Percentiles rank a stretch among this genome's conserved stretches.
phyloP scores from a whole-genome alignment of 2,329 filamentous ascomycete genomes.

The Mycogone perniciosa region DNA sequence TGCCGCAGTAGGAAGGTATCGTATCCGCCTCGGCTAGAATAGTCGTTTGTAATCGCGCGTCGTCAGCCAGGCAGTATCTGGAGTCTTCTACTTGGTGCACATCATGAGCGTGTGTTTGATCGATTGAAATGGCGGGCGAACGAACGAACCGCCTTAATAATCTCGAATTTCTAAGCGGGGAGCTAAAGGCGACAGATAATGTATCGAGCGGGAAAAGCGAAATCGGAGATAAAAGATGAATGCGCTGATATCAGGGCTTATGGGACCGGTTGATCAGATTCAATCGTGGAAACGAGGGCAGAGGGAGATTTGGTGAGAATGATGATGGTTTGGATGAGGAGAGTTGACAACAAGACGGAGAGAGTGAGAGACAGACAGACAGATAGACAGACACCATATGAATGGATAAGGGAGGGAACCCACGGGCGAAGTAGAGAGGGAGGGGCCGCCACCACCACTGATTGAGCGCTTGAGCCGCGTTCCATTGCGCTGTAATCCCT shows the following conservation, averaged over 20 bases:
- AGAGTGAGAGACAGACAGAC: background rate
- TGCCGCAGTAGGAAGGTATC: no score
- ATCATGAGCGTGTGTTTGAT: no score
- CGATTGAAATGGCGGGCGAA: no score
- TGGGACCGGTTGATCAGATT: background rate
- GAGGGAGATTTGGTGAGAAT: background rate
- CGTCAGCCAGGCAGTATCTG: no score
- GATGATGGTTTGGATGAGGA: background rate
- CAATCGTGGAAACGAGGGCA: background rate
- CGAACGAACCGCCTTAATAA: no score
- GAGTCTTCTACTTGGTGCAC: no score
- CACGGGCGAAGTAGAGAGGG: background rate
- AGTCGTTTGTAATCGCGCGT: no score
- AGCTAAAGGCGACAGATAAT: background rate
- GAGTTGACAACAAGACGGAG: background rate
- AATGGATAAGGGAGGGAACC: background rate
- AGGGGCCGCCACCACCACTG: background rate
- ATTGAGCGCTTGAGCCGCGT: conserved; percentile 3
- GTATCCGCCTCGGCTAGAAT: no score
- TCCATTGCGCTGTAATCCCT: background rate
- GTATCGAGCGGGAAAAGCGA: background rate
- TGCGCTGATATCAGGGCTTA: background rate
- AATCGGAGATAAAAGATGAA: background rate
- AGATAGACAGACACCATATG: background rate
- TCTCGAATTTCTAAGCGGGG: no score